Base-by-base conservation (phyloP, 495 filamentous ascomycete species). In the Delitschia confertaspora region DNA sequence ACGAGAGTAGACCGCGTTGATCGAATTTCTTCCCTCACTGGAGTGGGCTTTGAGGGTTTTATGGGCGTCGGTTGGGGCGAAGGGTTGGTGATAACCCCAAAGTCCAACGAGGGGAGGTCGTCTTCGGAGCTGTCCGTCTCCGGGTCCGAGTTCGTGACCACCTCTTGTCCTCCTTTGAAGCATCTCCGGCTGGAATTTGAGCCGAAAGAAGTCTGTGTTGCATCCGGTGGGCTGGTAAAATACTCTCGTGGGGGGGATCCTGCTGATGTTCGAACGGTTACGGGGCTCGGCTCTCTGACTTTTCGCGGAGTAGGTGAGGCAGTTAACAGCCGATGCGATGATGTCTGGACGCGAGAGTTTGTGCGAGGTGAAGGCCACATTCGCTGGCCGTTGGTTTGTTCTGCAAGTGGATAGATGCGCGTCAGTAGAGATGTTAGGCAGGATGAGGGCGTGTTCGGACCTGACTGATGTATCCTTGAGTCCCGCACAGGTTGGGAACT, bases 131-230 rank as follows among this genome's bases (percentile, higher is more conserved):
- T 38, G 21, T 55, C 36, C 36, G 36, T 39, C 3, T 39, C 51
- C 11, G 51, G 50, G 37, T 55, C 51, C 10, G 51, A 55, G 22
- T 55, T 49, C 14, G 29, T 26, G 3, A 55, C 51, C 1, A 55
- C 42, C 9, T 37, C 32, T 19, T 55, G 26, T 10, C 46, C 51
- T 17, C 47, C 46, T 14, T 20, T 23, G 5, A 55, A 36, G 18
- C 38, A 25, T 22, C 47, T 39, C 32, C 42, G 45, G 25, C 46
- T 55, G 10, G 11, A 24, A 21, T 21, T 39, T 9, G 51, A 55
- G 22, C 42, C 47, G 6, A 34, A 17, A 8, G 51, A 48, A 5
- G 51, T 42, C 24, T 54, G 51, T 17, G 48, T 45, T 1, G 41
- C 30, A 10, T 2, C n/a, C 16, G 48, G 42, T 11, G 41, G 35